Base-by-base conservation (phyloP, 345 rosid genomes). In the Rhodamnia rubescens region DNA sequence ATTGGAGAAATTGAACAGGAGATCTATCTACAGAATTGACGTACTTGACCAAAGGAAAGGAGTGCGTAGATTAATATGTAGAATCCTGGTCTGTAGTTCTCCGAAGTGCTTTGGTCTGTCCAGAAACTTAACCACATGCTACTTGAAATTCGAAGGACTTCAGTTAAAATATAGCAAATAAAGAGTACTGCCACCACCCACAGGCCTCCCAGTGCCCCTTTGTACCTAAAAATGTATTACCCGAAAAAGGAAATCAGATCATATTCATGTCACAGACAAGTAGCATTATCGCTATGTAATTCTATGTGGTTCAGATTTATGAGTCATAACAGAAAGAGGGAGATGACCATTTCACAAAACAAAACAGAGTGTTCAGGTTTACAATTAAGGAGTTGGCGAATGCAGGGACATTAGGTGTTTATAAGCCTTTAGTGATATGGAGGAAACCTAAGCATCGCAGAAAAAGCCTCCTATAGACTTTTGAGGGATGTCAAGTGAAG, bases 81-180 rank as follows among this genome's bases (percentile, higher is more conserved):
- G 91, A 84, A 91, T 49, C 90, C 89, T 53, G 95, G 93, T 32
- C 90, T 93, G 85, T 92, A 95, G 36, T 57, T 91, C 90, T 86
- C 89, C 18, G 91, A 87, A 78, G 94, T 88, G 90, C 92, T 94
- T 89, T 89, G 96, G 86, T 93, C 90, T 4, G 98, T 96, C 99
- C 99, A 97, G 85, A 89, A 85, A 88, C 98, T 93, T 89, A 96
- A 92, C 99, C 99, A 97, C 16, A 93, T 93, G 92, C 99, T 97
- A 86, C 98, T 93, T 64, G 92, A 93, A 86, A 97, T 92, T 91
- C 98, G 92, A 74, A 97, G 93, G 89, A 90, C 93, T 92, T 97
- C 99, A 36, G 98, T 93, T 57, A 85, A 82, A 61, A 93, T 85
- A 85, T 96, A 95, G 91, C 95, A 97, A 50, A 88, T 85, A 78